Conservation (phyloP, 2,329 filamentous ascomycete genomes). For the Pseudopyrenochaeta lycopersici region DNA sequence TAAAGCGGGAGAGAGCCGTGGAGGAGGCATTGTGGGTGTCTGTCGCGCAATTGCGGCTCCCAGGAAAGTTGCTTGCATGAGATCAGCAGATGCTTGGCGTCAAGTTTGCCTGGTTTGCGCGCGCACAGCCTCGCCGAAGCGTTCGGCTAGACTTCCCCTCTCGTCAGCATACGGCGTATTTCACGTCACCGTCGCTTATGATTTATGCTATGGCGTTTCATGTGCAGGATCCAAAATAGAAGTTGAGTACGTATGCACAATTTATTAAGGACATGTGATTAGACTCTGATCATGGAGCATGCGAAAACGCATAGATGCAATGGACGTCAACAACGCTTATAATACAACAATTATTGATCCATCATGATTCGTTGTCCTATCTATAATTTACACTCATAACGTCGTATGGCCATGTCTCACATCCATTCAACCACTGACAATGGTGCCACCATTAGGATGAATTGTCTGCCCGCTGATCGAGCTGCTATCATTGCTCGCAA, state of each 20-base stretch:
- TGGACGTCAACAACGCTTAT: background rate
- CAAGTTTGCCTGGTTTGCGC: constrained; percentile 37
- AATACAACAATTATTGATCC: no score
- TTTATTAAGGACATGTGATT: background rate
- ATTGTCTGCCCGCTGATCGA: constrained; percentile 78
- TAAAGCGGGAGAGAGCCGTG: constrained; percentile 30
- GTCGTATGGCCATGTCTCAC: background rate
- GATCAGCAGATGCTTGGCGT: constrained; percentile 26
- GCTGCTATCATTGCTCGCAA: constrained; percentile 77
- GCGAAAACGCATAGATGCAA: no score
- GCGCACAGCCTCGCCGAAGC: constrained; percentile 7
- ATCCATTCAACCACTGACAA: constrained; percentile 41
- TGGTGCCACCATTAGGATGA: constrained; percentile 62
- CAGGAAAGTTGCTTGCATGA: constrained; percentile 15
- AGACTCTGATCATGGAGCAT: background rate
- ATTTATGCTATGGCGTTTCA: no score
- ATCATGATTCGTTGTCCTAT: constrained; percentile 5
- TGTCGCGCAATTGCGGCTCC: constrained; percentile 12
- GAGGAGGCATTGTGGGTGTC: constrained; percentile 36
- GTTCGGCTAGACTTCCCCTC: constrained; percentile 13
- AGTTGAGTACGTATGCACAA: no score
- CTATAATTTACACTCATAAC: constrained; percentile 11
- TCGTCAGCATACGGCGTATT: no score
- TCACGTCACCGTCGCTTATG: no score
- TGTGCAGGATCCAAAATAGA: no score